These are phyloP conservation scores for Tilletia caries DNA, from an alignment of 1,284 basidiomycete genomes.

Conservation along the genomic window DNA sequence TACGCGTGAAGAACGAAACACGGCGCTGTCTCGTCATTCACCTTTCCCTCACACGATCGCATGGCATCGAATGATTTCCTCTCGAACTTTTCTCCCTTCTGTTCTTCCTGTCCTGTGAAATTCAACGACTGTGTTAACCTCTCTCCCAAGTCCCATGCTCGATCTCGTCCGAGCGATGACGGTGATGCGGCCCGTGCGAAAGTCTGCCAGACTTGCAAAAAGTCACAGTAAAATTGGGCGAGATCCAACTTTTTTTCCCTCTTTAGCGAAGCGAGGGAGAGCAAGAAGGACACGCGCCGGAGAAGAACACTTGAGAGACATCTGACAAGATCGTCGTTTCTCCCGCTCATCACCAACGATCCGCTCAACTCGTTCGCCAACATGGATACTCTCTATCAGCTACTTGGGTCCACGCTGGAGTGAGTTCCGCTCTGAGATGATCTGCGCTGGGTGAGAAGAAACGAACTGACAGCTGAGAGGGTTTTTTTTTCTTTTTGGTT, in stretches of 20 bases:
- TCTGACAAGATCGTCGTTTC: not conserved
- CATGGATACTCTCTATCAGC: conserved; percentile 13
- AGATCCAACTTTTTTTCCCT: not conserved
- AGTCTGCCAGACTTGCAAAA: too few relatives aligned
- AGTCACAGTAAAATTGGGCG: too few relatives aligned
- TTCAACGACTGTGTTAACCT: too few relatives aligned
- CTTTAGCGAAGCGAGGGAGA: too few relatives aligned
- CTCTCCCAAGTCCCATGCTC: too few relatives aligned
- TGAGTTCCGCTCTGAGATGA: not conserved
- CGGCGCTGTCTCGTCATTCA: not conserved
- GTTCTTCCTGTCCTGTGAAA: too few relatives aligned
- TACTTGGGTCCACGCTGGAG: conserved; percentile 11
- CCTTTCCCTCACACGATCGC: not conserved
- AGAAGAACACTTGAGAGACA: not conserved
- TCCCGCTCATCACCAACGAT: not conserved
- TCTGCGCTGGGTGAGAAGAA: not conserved
- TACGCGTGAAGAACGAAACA: not conserved
- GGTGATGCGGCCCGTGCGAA: too few relatives aligned
- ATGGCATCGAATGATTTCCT: not conserved
- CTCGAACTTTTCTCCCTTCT: not conserved
- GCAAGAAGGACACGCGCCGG: not conserved
- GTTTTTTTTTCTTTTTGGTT: too few relatives aligned
- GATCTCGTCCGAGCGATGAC: too few relatives aligned
- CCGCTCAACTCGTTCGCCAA: not conserved
- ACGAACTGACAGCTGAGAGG: not conserved